Base-by-base conservation (phyloP, 2,329 filamentous ascomycete species). In the Cytospora piceicola region DNA sequence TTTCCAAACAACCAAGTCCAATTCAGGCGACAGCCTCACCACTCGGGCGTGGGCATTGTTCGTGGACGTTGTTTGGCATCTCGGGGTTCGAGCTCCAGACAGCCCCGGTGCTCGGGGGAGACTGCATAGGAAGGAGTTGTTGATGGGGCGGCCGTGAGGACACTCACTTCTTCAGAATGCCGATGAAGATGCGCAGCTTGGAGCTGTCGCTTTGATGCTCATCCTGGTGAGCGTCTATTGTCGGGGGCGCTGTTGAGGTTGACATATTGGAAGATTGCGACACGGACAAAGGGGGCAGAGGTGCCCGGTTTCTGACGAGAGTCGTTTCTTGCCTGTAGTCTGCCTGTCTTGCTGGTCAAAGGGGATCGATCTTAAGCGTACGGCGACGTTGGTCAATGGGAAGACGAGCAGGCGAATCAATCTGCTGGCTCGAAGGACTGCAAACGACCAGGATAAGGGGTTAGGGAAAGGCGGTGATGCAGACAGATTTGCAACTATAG, bases 111-210 rank as follows among this genome's bases (percentile, higher is more conserved):
- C 22, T 22, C 9, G 29, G 46, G 46, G 20, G 30, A 42, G 54
- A n/a, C 55, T 39, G 46, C 39, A 29, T 29, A n/a, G 63, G 22
- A 34, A 58, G 57, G 22, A 39, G 42, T 46, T 42, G 49, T 24
- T 15, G 30, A 15, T 34, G 53, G 58, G 39, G 46, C 15, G n/a
- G n/a, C 22, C 46, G n/a, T 20, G n/a, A 49, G 51, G 57, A 62
- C 49, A 59, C 88, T 81, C 84, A 96, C 93, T 91, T 96, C 79
- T 90, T 90, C 74, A 98, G 80, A 71, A 97, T 96, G 62, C 89
- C 87, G 68, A 97, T 78, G 74, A 98, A 96, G 1, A 92, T 96
- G 79, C 88, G 91, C 74, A 98, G 82, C 83, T 97, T 97, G 70
- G 91, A 94, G 70, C 87, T 88, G 66, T 98, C 94, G 80, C 92